Evolutionary conservation across 2,329 filamentous ascomycete species (phyloP).

Genomic region (Samsoniella hepiali): DNA sequence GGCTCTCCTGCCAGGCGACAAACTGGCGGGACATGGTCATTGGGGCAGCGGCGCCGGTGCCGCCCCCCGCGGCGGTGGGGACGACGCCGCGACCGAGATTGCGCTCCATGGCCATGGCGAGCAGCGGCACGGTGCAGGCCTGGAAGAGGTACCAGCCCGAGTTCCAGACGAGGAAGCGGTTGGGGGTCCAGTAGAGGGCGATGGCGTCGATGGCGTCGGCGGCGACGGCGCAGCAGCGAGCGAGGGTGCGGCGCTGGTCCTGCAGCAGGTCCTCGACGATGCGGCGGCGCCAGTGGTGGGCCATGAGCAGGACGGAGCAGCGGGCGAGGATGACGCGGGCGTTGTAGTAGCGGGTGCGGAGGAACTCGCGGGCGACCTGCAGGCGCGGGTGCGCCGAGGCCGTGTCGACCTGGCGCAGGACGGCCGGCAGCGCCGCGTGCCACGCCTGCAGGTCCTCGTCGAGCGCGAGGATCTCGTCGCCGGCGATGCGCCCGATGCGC

Average conservation of each 20-base stretch:
- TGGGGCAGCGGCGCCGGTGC: background rate
- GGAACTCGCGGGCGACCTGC: conserved; percentile 28
- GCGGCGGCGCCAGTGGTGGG: conserved; percentile 24
- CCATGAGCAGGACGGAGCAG: conserved; percentile 25
- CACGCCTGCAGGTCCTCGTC: conserved; percentile 29
- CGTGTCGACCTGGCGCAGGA: conserved; percentile 24
- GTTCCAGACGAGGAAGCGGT: conserved; percentile 33
- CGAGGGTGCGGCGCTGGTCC: conserved; percentile 25
- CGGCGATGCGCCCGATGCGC: conserved; percentile 25
- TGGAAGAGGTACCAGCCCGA: conserved; percentile 34
- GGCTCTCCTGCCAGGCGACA: conserved; percentile 24
- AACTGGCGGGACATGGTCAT: conserved; percentile 10
- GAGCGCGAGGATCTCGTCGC: conserved; percentile 27
- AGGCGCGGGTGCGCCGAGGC: conserved; percentile 25
- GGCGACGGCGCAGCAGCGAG: conserved; percentile 28
- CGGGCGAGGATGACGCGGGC: conserved; percentile 28
- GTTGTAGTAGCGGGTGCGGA: conserved; percentile 31
- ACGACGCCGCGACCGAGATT: conserved; percentile 19
- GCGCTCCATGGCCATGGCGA: conserved; percentile 29
- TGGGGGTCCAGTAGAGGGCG: conserved; percentile 32
- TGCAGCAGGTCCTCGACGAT: conserved; percentile 19
- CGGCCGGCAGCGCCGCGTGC: conserved; percentile 25
- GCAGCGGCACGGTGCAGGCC: conserved; percentile 30
- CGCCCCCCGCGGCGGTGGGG: background rate
- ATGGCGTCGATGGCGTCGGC: conserved; percentile 31